These are phyloP conservation scores for Pseudogymnoascus destructans DNA, from an alignment of 2,329 filamentous ascomycete species.

Conservation along the genomic window DNA sequence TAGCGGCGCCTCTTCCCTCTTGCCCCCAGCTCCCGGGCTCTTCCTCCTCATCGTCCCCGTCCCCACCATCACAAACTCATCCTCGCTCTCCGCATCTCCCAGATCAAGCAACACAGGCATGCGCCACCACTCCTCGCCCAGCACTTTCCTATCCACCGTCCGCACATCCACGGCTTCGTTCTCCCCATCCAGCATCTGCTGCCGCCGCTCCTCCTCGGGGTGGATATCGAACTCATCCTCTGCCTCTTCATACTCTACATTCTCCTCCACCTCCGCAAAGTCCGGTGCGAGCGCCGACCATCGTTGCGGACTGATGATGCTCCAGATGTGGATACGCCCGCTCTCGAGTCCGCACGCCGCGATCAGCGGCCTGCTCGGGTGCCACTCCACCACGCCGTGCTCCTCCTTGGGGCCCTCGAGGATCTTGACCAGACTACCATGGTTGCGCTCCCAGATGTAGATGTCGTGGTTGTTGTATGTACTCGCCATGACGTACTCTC, in stretches of 20 bases:
- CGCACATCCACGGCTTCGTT: slow-evolving; percentile 82
- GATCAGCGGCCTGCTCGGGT: slow-evolving; percentile 74
- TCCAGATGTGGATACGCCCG: slow-evolving; percentile 91
- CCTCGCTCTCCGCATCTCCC: slow-evolving; percentile 88
- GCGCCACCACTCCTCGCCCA: slow-evolving; percentile 52
- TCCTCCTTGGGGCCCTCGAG: slow-evolving; percentile 95
- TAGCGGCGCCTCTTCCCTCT: slow-evolving; percentile 35
- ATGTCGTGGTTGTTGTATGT: slow-evolving; percentile 98
- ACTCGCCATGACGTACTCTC: slow-evolving; percentile 90
- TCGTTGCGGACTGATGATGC: slow-evolving; percentile 83
- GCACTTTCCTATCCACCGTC: slow-evolving; percentile 55
- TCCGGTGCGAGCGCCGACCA: slow-evolving; percentile 96
- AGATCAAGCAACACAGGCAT: slow-evolving; percentile 93
- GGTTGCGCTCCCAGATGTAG: slow-evolving; percentile 92
- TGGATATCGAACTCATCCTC: slow-evolving; percentile 99
- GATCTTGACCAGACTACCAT: slow-evolving; percentile 91
- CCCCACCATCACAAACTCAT: slow-evolving; percentile 60
- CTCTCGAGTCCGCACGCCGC: slow-evolving; percentile 88
- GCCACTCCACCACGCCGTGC: slow-evolving; percentile 94
- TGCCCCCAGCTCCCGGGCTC: slow-evolving; percentile 64
- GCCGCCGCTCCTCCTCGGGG: slow-evolving; percentile 85
- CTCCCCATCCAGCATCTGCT: slow-evolving; percentile 77
- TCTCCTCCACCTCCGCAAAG: slow-evolving; percentile 95
- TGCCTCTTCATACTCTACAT: slow-evolving; percentile 87
- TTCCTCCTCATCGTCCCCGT: slow-evolving; percentile 77